A percentile compares a stretch with the other conserved stretches of the same genome.
Conservation (phyloP, 23 red algal genomes). For the Chondrus crispus region DNA sequence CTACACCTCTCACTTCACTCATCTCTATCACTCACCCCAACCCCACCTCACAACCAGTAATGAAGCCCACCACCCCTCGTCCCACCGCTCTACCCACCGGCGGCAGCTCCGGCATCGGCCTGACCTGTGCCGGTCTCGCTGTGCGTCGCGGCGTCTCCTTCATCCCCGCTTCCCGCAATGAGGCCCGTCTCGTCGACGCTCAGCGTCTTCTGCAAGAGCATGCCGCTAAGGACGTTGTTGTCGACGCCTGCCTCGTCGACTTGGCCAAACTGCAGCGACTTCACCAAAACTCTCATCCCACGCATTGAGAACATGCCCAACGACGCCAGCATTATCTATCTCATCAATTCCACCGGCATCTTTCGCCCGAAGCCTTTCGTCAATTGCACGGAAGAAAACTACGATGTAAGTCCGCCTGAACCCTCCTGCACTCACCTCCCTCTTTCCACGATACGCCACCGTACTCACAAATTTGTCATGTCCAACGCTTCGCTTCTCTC, state of each 20-base stretch:
- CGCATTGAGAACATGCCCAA: neutral
- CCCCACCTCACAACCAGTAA: no score
- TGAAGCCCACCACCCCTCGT: no score
- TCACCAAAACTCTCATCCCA: neutral
- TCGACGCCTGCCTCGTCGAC: neutral
- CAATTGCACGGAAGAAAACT: neutral
- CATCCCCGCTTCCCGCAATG: neutral
- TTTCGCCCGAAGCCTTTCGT: neutral
- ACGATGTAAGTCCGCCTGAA: neutral
- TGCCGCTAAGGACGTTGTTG: neutral
- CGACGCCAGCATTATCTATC: neutral
- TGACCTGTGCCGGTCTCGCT: neutral
- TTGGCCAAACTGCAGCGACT: neutral
- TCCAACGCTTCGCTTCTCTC: neutral
- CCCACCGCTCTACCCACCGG: neutral
- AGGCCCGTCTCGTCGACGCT: neutral
- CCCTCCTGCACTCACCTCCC: neutral
- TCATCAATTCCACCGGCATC: neutral
- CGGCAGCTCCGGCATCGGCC: neutral
- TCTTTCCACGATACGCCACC: neutral
- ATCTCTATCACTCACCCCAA: no score
- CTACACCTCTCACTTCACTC: no score
- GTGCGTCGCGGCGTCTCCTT: neutral
- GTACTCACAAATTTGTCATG: no score
- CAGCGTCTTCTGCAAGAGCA: no score